Evolutionary conservation across 2,329 filamentous ascomycete species (phyloP).

Genomic region (Calonectria pteridis): DNA sequence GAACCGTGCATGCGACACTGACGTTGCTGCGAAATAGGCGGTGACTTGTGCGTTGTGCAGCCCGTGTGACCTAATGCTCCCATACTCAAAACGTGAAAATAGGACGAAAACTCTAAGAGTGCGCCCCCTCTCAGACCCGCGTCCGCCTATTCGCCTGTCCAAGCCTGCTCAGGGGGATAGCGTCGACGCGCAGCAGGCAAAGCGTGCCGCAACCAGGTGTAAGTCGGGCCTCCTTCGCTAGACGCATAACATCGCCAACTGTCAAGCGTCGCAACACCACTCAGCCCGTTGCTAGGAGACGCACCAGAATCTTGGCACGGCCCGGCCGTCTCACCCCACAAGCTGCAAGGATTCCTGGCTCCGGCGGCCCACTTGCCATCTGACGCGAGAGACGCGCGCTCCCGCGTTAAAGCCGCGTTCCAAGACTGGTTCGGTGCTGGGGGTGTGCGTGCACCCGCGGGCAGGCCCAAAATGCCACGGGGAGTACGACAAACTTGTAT

Average conservation of each 20-base stretch:
- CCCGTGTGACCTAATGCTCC: background rate
- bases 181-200: background rate
- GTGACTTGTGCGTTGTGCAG: background rate
- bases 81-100: background rate
- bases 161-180: background rate
- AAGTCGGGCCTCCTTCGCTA: background rate
- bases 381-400: slow-evolving; percentile 38
- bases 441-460: no score
- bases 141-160: background rate
- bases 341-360: slow-evolving; percentile 16
- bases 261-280: background rate
- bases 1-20: background rate
- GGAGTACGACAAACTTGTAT: background rate
- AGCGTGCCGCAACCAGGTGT: background rate
- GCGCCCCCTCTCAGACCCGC: background rate
- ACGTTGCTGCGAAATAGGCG: background rate
- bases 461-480: background rate
- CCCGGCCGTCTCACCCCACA: slow-evolving; percentile 31
- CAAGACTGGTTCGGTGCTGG: background rate
- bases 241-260: slow-evolving; percentile 5
- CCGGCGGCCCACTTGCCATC: slow-evolving; percentile 7
- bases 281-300: slow-evolving; percentile 21
- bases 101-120: background rate
- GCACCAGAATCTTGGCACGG: slow-evolving; percentile 10
- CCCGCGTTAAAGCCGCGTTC: slow-evolving; percentile 15